Conservation (phyloP, 2,329 filamentous ascomycete species). For the Sodiomyces alkalinus region DNA sequence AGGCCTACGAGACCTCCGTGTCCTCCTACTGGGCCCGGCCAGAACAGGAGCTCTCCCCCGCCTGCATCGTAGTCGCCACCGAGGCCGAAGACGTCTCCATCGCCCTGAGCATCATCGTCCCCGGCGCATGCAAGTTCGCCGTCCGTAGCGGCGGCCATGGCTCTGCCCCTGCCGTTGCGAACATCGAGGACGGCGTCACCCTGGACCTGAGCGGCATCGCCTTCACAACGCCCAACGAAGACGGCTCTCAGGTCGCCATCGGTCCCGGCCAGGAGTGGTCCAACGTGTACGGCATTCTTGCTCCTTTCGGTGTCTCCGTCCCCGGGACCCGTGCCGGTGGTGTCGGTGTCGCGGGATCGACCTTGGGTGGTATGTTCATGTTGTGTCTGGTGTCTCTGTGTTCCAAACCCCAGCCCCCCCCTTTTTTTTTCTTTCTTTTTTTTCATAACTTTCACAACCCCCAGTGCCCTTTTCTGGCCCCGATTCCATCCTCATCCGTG, state of each 20-base stretch:
- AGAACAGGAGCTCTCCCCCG: not conserved
- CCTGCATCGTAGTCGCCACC: not conserved
- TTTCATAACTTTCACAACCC: no score
- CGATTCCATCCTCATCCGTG: no score
- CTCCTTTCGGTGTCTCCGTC: slow-evolving; percentile 8
- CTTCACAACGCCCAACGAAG: no score
- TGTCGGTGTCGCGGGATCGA: slow-evolving; percentile 13
- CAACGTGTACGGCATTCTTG: no score
- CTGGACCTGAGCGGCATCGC: no score
- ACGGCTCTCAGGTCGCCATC: no score
- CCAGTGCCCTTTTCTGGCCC: no score
- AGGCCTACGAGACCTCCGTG: not conserved
- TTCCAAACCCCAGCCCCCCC: no score
- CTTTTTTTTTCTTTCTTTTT: no score
- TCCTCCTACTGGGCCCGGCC: not conserved
- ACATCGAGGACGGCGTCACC: slow-evolving; percentile 13
- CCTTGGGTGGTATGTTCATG: slow-evolving; percentile 19
- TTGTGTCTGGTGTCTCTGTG: no score
- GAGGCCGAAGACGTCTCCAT: not conserved
- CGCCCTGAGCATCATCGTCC: not conserved
- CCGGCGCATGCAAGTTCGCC: slow-evolving; percentile 4
- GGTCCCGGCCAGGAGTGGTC: no score
- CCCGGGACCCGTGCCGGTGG: slow-evolving; percentile 10
- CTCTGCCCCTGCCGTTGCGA: slow-evolving; percentile 24
- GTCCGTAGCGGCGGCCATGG: slow-evolving; percentile 6